phyloP scores from a whole-genome alignment of 371 early-diverging fungal species.

The Furculomyces boomerangus region DNA sequence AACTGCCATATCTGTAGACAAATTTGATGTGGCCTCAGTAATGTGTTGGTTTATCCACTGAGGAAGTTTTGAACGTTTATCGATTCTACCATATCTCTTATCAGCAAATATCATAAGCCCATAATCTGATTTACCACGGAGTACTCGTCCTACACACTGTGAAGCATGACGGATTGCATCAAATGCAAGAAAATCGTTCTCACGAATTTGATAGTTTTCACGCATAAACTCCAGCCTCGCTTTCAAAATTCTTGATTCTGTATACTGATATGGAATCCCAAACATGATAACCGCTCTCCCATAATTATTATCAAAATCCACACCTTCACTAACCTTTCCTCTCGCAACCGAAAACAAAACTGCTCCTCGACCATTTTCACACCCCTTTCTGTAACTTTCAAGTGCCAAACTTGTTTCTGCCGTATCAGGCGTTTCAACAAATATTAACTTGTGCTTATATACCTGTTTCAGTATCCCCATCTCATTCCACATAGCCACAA shows the following conservation, averaged over 20 bases:
- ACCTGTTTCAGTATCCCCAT: constrained; percentile 90
- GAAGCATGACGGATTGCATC: constrained; percentile 99
- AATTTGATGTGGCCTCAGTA: constrained; percentile 75
- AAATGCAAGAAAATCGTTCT: constrained; percentile 98
- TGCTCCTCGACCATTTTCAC: constrained; percentile 98
- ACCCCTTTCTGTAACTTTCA: constrained; percentile 90
- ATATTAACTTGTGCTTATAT: constrained; percentile 93
- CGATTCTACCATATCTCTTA: constrained; percentile 86
- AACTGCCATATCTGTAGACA: constrained; percentile 98
- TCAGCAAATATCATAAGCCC: constrained; percentile 99
- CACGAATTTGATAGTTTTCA: constrained; percentile 82
- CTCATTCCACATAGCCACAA: constrained; percentile 97
- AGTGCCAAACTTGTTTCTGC: constrained; percentile 95
- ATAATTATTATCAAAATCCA: constrained; percentile 99
- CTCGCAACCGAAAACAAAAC: constrained; percentile 98
- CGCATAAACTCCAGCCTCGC: constrained; percentile 93
- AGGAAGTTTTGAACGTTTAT: constrained; percentile 94
- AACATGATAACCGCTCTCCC: constrained; percentile 97
- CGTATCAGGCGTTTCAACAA: constrained; percentile 98
- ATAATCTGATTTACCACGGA: constrained; percentile 98
- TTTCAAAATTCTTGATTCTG: constrained; percentile 89
- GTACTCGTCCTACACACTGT: constrained; percentile 97
- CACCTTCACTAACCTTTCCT: constrained; percentile 99
- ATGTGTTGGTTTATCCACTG: constrained; percentile 94
- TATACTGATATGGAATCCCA: constrained; percentile 99